These are phyloP conservation scores for Epichloe hybrida DNA, from an alignment of 2,329 filamentous ascomycete species.

Conservation along the genomic window DNA sequence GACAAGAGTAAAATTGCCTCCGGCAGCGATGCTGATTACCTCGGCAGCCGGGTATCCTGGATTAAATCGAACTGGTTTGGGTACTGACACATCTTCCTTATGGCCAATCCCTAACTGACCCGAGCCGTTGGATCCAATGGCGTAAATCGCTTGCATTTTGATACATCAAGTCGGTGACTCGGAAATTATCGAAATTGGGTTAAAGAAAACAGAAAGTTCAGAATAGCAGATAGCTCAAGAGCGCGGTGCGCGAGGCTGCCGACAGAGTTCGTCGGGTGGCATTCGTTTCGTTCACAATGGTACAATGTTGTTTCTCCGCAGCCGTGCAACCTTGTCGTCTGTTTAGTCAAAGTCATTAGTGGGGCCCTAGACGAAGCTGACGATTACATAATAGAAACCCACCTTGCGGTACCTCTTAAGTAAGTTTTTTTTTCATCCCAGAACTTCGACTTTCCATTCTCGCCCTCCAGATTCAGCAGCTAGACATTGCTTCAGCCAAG, in stretches of 20 bases:
- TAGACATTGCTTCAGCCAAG: neutral
- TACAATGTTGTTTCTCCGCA: too few species aligned
- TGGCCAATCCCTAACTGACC: conserved; percentile 63
- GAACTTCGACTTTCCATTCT: accelerated
- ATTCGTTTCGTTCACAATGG: neutral
- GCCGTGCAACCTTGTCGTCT: too few species aligned
- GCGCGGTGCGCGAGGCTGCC: too few species aligned
- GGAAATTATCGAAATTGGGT: neutral
- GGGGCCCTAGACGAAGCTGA: neutral
- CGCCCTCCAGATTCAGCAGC: neutral
- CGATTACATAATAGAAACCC: conserved; percentile 3
- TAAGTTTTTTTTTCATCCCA: neutral
- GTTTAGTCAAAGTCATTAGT: neutral
- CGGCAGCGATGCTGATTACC: conserved; percentile 37
- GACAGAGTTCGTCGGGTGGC: too few species aligned
- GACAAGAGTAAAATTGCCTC: conserved; percentile 79
- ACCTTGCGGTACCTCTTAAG: neutral
- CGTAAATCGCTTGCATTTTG: conserved; percentile 41
- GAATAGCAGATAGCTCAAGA: too few species aligned
- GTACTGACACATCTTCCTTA: conserved; percentile 54
- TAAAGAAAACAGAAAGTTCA: too few species aligned
- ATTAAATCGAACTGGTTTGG: conserved; percentile 47
- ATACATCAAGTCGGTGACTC: neutral
- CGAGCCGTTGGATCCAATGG: conserved; percentile 65
- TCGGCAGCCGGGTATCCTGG: conserved; percentile 22